These are phyloP conservation scores for Fusarium gaditjirri DNA, from an alignment of 2,329 filamentous ascomycete genomes.

Conservation along the genomic window DNA sequence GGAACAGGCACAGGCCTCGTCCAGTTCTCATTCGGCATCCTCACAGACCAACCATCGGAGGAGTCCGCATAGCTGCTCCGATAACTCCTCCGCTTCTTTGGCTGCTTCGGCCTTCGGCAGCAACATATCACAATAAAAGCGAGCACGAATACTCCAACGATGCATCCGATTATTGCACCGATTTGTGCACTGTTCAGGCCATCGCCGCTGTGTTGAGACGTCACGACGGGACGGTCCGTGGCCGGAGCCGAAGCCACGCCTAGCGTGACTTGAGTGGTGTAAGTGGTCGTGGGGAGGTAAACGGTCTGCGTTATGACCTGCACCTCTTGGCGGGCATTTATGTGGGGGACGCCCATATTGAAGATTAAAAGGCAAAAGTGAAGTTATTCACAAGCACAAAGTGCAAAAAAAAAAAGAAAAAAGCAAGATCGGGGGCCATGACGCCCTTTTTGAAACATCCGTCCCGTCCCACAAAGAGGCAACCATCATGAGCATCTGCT, in stretches of 20 bases:
- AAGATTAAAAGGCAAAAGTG: conserved; percentile 1
- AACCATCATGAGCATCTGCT: conserved; percentile 41
- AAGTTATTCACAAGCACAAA: conserved; percentile 33
- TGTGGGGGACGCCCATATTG: conserved; percentile 24
- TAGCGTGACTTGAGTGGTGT: conserved; percentile 50
- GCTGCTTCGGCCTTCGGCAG: conserved; percentile 31
- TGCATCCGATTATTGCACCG: conserved; percentile 54
- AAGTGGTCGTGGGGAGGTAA: conserved; percentile 49
- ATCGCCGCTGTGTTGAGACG: conserved; percentile 24
- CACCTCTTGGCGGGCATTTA: conserved; percentile 40
- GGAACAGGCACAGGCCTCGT: conserved; percentile 16
- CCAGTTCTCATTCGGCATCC: conserved; percentile 13
- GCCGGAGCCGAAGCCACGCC: conserved; percentile 27
- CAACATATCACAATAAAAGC: conserved; percentile 50
- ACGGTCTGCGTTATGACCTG: conserved; percentile 53
- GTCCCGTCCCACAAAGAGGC: conserved; percentile 31
- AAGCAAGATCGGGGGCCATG: conserved; percentile 7
- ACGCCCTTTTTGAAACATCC: conserved; percentile 31
- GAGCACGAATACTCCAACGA: conserved; percentile 52
- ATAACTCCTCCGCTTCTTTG: conserved; percentile 2
- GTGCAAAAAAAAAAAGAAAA: conserved; percentile 17
- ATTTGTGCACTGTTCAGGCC: conserved; percentile 52
- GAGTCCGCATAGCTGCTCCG: conserved; percentile 29
- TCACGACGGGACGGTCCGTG: conserved; percentile 22
- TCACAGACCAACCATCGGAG: conserved; percentile 25